Base-by-base conservation (phyloP, 805 yeast genomes). In the Cyberlindnera mycetangii region DNA sequence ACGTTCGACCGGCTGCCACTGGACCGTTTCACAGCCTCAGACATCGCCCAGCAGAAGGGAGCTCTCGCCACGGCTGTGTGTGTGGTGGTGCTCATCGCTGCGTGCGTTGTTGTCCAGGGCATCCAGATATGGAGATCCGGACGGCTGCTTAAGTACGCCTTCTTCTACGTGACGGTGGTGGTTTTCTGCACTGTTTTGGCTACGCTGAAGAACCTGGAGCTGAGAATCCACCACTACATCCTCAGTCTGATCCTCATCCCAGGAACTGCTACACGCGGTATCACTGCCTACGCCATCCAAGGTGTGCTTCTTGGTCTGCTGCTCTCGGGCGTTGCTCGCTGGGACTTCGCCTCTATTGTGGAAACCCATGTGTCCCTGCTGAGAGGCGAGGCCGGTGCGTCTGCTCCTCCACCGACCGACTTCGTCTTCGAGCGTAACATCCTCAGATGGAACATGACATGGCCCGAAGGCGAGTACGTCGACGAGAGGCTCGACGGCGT, bases 261-360 rank as follows among this genome's bases (percentile, higher is more conserved):
- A 0, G 97, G 96, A 0, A 87, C 96, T 33, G 74, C 81, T 3
- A 85, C 92, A 0, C 70, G 79, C 51, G 90, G 93, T 0, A 59
- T 76, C 32, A 71, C 86, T 0, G 89, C 90, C 0, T 70, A 85
- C 52, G 55, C 84, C 8, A 84, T 87, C 58, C 97, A 90, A 60
- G 98, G 97, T 2, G 75, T 92, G 1, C 67, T 92, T 19, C 61
- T 88, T 0, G 99, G 97, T 0, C 68, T 92, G 36, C 73, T 85
- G 39, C 70, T 89, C 6, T 84, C 90, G 18, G 99, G 99, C 0
- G 80, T 88, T 2, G 79, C 95, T 0, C 70, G 95, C 44, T 92
- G 99, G 99, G 97, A 93, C 44, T 81, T 85, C 56, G 97, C 95
- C 2, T 81, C 96, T 12, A 79, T 92, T 45, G 80, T 86, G 1